Evolutionary conservation across 371 early-diverging fungal species (phyloP), one percentile per base, ranked within the genome.

Genomic region (Mortierella sp.): DNA sequence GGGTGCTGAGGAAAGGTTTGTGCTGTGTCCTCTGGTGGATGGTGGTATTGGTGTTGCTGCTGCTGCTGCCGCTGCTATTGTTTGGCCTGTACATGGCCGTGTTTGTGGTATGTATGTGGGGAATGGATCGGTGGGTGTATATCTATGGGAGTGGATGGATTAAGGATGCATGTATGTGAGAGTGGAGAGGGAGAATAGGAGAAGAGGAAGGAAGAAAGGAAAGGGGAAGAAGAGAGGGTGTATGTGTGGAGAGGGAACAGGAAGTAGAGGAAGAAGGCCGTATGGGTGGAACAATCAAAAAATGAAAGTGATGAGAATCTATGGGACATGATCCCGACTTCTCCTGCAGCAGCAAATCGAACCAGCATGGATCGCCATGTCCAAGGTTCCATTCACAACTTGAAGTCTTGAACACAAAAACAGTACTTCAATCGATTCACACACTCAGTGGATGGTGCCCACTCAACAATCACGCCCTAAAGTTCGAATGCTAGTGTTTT

Each of bases 281-380:
- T 1, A 32, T 35, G 29, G 32, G 16, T 29, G 14, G 51, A 16
- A 56, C 29, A 56, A 71, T 32, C 24, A 51, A 51, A 51, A 54
- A 68, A 38, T 24, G 41, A 16, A 7, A 24, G 8, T 24, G 24
- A 55, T 24, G 24, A 55, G 55, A 27, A 58, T 58, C n/a, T 58
- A 11, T 58, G 58, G 58, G 12, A 12, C 14, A 12, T 29, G 27
- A 60, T 60, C 32, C 60, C 32, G 35, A 32, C 29, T 60, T 60
- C 60, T 77, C 48, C 71, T 71, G 77, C 71, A 76, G 55, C 29
- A 60, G 21, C 32, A 35, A 56, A 56, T n/a, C 56, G 55, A 55
- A 14, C n/a, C 65, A 63, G 65, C 65, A 63, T 2, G 41, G 65
- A 65, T 65, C 24, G 65, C 21, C 65, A 21, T 32, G 21, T 32